These are phyloP conservation scores for Mortierella sp. DNA, from an alignment of 371 early-diverging fungal genomes.

Conservation along the genomic window DNA sequence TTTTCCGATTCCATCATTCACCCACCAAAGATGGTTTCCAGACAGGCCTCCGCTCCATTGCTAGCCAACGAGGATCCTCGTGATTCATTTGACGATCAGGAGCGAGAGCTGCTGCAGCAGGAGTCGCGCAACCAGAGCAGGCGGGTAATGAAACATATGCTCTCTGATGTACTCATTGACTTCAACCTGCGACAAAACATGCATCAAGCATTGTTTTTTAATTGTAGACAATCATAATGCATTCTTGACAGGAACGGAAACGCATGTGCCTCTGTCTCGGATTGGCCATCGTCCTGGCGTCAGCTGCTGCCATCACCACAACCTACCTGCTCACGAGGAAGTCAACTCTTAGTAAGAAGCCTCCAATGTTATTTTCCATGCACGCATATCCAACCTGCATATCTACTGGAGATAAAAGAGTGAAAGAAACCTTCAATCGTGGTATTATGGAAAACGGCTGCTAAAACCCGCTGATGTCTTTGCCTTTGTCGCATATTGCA, in stretches of 20 bases:
- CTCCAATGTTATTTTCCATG: neutral
- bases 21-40: conserved; percentile 17
- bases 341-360: conserved; percentile 7
- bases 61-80: conserved; percentile 46
- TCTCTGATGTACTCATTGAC: neutral
- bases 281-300: conserved; percentile 29
- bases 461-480: neutral
- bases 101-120: conserved; percentile 32
- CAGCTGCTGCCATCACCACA: conserved; percentile 33
- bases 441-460: too few species aligned
- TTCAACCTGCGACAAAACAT: neutral
- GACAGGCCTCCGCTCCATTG: conserved; percentile 35
- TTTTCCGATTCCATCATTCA: neutral
- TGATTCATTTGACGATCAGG: conserved; percentile 47
- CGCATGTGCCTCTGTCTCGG: conserved; percentile 42
- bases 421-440: too few species aligned
- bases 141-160: conserved; percentile 10
- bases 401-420: too few species aligned
- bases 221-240: neutral
- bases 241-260: conserved; percentile 17
- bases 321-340: conserved; percentile 18
- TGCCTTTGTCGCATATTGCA: neutral
- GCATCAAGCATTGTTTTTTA: conserved; percentile 4
- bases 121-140: conserved; percentile 31
- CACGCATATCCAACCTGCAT: too few species aligned